These are phyloP conservation scores for Leishmania braziliensis DNA, from an alignment of 208 protist species.

Conservation along the genomic window DNA sequence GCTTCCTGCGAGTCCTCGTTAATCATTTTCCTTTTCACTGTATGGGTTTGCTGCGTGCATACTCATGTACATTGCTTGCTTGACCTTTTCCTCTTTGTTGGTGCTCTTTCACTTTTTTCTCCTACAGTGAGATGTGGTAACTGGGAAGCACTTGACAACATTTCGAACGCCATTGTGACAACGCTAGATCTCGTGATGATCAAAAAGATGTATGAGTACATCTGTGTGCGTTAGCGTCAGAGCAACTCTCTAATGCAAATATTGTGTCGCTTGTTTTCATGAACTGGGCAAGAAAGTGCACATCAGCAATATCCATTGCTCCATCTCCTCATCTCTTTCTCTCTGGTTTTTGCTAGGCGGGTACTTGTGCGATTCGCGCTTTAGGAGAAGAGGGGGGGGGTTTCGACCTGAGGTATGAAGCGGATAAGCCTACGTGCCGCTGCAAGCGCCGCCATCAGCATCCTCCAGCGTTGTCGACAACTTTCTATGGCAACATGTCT, in stretches of 20 bases:
- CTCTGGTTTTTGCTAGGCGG: not conserved
- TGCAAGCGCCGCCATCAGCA: not conserved
- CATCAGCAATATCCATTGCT: not conserved
- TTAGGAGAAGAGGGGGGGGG: not conserved
- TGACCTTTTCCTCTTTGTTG: not conserved
- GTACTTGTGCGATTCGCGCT: not conserved
- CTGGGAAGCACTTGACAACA: not conserved
- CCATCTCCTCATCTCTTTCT: not conserved
- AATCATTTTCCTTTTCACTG: not conserved
- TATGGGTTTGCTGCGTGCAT: not conserved
- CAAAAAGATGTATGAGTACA: not conserved
- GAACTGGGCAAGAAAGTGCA: not conserved
- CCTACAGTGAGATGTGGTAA: not conserved
- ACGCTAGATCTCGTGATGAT: not conserved
- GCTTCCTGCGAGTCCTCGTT: not conserved
- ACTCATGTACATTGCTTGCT: conserved; percentile 8
- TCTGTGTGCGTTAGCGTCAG: not conserved
- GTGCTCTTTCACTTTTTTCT: not conserved
- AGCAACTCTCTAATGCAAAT: not conserved
- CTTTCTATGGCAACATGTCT: not conserved
- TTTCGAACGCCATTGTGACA: not conserved
- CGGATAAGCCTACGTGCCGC: not conserved
- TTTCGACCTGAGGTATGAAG: not conserved
- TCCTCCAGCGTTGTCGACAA: not conserved
- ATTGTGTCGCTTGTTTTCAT: not conserved